Base-by-base conservation (phyloP, 2,329 filamentous ascomycete genomes). In the Colletotrichum somersetense region DNA sequence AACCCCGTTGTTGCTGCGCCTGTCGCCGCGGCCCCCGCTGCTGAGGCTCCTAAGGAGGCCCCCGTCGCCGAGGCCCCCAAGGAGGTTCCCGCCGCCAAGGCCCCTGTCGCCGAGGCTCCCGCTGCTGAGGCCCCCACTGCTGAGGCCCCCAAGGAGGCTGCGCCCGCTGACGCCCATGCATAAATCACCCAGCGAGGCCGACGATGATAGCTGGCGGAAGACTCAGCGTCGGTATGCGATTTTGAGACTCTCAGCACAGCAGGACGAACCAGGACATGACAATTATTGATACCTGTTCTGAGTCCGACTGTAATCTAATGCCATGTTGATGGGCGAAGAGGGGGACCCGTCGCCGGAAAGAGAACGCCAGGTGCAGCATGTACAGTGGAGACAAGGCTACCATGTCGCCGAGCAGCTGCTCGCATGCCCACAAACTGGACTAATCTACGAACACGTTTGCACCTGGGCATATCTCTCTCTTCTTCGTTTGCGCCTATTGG, bases 381-480 rank as follows among this genome's bases (percentile, higher is more conserved):
- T 53, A 46, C 59, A 44, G 44, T 35, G 62, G 50, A 46, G 53
- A 58, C 64, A 68, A 59, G 46, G 26, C 33, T 33, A 50, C 42
- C 18, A 46, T 62, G 35, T 58, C 57, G 40, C 59, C 7, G 48
- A 23, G 44, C 58, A 55, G 58, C 42, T 46, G 68, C 65, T 18
- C 56, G 18, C 20, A 62, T 62, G 50, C 63, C 46, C 44, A 58
- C 53, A 38, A 20, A 30, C 46, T 52, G 52, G 44, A 53, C 56
- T 57, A 73, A 62, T 73, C 62, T 33, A 71, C 33, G 66, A 44
- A 11, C 35, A 72, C 44, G 35, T 65, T 50, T 64, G 7, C 44
- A 57, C 56, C 33, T 33, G 50, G 66, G 61, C 44, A 55, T 35
- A 42, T 44, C 0, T 38, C 26, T 44, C 26, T 10, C 35, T 57